Evolutionary conservation across 179 eudicot genomes (phyloP).

Genomic region (Actinidia arguta): DNA sequence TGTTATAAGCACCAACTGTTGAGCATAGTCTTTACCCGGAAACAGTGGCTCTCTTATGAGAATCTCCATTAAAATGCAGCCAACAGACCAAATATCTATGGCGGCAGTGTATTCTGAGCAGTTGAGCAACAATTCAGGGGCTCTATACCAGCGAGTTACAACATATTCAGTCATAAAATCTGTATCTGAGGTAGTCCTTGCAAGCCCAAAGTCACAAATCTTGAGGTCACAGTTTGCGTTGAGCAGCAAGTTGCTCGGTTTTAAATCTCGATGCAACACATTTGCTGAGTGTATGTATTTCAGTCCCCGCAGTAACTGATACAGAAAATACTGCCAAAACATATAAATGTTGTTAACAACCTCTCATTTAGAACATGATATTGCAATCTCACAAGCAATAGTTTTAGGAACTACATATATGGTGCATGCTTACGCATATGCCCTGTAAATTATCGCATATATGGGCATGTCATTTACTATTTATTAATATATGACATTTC

Average conservation of each 20-base stretch:
- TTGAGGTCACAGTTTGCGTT: constrained; percentile 82
- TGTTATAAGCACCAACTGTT: constrained; percentile 67
- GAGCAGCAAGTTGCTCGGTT: constrained; percentile 83
- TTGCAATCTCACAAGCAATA: neutral
- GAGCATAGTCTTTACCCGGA: constrained; percentile 81
- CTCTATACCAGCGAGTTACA: constrained; percentile 84
- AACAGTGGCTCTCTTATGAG: constrained; percentile 65
- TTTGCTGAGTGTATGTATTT: constrained; percentile 79
- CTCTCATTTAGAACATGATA: neutral
- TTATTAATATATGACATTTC: neutral
- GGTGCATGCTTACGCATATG: neutral
- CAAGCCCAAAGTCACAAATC: constrained; percentile 88
- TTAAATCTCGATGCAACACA: constrained; percentile 81
- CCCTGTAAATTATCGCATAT: neutral
- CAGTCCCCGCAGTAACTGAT: constrained; percentile 74
- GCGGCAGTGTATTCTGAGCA: constrained; percentile 79
- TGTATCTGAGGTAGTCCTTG: constrained; percentile 77
- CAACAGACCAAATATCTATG: constrained; percentile 87
- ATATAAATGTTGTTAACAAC: neutral
- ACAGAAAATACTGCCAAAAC: constrained; percentile 69
- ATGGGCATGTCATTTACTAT: neutral
- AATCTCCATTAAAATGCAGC: constrained; percentile 85
- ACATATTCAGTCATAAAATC: constrained; percentile 90
- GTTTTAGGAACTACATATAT: neutral
- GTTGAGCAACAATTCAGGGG: constrained; percentile 77